phyloP scores from a whole-genome alignment of 2,329 filamentous ascomycete genomes.

The Bipolaris cookei region DNA sequence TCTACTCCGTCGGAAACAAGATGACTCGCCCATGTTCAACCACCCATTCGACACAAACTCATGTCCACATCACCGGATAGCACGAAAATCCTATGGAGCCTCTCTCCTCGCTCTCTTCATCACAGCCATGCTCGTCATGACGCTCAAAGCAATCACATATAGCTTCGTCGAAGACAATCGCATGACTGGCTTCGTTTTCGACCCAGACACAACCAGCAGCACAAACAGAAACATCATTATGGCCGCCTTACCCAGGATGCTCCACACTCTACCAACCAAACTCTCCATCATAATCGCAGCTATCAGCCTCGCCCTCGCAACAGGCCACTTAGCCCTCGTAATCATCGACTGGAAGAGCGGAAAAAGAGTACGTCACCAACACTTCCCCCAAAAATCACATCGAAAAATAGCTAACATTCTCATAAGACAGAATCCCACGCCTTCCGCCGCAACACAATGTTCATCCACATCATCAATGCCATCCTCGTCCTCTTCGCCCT shows the following conservation, averaged over 20 bases:
- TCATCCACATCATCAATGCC: slow-evolving; percentile 39
- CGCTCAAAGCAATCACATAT: slow-evolving; percentile 39
- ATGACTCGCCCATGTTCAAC: slow-evolving; percentile 13
- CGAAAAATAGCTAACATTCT: not conserved
- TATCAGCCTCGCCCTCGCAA: slow-evolving; percentile 29
- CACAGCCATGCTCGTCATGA: slow-evolving; percentile 31
- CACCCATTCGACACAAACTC: slow-evolving; percentile 17
- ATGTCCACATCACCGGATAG: slow-evolving; percentile 26
- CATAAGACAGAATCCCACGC: slow-evolving; percentile 38
- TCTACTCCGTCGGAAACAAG: slow-evolving; percentile 19
- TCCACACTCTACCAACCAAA: slow-evolving; percentile 39
- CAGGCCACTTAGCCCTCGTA: slow-evolving; percentile 33
- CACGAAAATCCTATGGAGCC: slow-evolving; percentile 29
- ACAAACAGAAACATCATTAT: slow-evolving; percentile 25
- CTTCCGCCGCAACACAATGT: slow-evolving; percentile 46
- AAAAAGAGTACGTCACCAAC: slow-evolving; percentile 25
- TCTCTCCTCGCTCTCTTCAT: slow-evolving; percentile 28
- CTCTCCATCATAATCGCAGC: slow-evolving; percentile 34
- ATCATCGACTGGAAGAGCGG: slow-evolving; percentile 35
- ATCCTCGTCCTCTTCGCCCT: slow-evolving; percentile 42
- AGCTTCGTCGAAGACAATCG: slow-evolving; percentile 44
- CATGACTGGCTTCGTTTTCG: slow-evolving; percentile 40
- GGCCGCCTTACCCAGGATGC: slow-evolving; percentile 37
- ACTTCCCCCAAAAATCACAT: not conserved
- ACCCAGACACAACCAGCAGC: slow-evolving; percentile 21